A percentile compares a stretch with the other conserved stretches of the same genome.
These are phyloP conservation scores for Asclepias syriaca DNA, from an alignment of 257 asterid genomes.

Conservation along the genomic window DNA sequence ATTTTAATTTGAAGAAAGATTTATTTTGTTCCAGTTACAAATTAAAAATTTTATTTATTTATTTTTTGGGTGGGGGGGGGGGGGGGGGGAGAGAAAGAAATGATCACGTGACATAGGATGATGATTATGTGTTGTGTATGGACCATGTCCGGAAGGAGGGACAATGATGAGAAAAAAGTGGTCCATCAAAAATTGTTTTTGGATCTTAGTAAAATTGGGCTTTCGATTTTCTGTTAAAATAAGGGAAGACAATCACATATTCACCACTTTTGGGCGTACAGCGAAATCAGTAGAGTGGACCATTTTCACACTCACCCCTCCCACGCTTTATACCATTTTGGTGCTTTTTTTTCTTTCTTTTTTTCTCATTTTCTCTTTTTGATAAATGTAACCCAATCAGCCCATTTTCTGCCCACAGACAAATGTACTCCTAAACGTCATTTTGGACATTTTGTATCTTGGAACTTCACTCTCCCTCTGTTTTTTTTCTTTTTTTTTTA, in stretches of 20 bases:
- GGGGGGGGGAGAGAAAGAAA: no score
- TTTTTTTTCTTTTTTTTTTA: no score
- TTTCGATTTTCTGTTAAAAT: slow-evolving; percentile 2
- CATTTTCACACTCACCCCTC: neutral
- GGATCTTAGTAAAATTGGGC: slow-evolving; percentile 11
- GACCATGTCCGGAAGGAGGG: neutral
- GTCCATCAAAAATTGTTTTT: neutral
- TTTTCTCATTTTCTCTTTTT: slow-evolving; percentile 2
- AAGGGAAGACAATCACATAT: slow-evolving; percentile 7
- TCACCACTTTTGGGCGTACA: neutral
- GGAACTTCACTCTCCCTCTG: no score
- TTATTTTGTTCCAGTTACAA: no score
- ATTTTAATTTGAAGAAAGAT: no score
- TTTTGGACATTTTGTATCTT: no score
- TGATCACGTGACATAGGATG: no score
- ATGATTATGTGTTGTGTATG: neutral
- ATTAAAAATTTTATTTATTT: no score
- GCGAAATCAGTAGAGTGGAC: neutral
- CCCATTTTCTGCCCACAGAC: slow-evolving; percentile 18
- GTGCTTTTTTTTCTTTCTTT: slow-evolving; percentile 13
- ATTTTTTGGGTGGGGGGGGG: no score
- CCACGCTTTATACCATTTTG: slow-evolving; percentile 38
- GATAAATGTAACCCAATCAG: slow-evolving; percentile 2
- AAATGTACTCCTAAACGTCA: neutral
- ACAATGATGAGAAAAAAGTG: slow-evolving; percentile 12